Percentiles rank a stretch among this genome's conserved stretches.
Conservation (phyloP, 306 rosid species). For the Acacia confusa region DNA sequence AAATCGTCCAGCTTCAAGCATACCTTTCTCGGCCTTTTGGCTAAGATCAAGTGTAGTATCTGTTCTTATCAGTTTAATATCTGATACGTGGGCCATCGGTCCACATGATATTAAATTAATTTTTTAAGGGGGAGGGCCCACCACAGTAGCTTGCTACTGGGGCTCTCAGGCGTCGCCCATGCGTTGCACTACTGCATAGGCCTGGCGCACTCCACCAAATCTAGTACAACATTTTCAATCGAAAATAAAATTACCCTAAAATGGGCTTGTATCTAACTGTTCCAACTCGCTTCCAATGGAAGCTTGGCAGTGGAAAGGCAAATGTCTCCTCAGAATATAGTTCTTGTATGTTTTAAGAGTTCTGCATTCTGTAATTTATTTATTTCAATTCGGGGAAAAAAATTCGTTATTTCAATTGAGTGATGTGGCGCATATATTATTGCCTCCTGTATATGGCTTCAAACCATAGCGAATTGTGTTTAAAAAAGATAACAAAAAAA, state of each 20-base stretch:
- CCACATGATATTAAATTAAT: neutral
- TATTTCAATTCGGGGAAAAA: no score
- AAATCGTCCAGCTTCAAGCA: fast-evolving
- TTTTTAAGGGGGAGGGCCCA: neutral
- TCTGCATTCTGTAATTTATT: no score
- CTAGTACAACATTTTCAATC: neutral
- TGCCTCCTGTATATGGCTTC: no score
- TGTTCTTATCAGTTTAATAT: neutral
- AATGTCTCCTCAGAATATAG: no score
- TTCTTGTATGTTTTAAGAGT: no score
- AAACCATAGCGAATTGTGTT: no score
- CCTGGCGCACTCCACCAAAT: neutral
- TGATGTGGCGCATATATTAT: no score
- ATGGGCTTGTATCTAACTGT: fast-evolving
- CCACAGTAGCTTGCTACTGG: neutral
- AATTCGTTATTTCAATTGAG: no score
- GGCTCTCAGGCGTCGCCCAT: neutral
- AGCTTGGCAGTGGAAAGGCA: fast-evolving
- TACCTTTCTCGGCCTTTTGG: neutral
- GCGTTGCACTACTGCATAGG: neutral
- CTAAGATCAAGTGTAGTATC: neutral
- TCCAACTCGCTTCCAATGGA: no score
- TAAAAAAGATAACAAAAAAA: no score
- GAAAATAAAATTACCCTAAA: no score
- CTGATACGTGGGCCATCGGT: neutral